Conservation (phyloP, 352 stramenopile genomes). For the Phytophthora tentaculata region DNA sequence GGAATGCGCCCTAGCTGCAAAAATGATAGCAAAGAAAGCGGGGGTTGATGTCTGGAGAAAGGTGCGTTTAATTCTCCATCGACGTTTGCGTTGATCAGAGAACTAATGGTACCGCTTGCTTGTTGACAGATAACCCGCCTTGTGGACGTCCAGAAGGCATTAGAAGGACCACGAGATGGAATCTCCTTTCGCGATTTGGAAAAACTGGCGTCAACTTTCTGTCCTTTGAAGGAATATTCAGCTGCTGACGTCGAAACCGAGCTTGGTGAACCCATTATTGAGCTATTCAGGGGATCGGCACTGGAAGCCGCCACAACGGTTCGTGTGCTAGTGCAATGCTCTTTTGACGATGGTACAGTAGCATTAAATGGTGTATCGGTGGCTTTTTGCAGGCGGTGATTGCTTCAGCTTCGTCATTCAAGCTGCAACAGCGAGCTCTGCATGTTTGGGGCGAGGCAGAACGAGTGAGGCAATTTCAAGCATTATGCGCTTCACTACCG, state of each 20-base stretch:
- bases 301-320: slow-evolving; percentile 46
- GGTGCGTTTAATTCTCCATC: slow-evolving; percentile 24
- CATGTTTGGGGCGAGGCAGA: slow-evolving; percentile 78
- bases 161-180: slow-evolving; percentile 11
- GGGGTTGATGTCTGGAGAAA: slow-evolving; percentile 45
- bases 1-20: slow-evolving; percentile 76
- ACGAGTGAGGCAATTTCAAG: slow-evolving; percentile 61
- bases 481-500: slow-evolving; percentile 28
- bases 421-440: slow-evolving; percentile 58
- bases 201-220: slow-evolving; percentile 23
- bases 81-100: too few species aligned
- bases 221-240: slow-evolving; percentile 37
- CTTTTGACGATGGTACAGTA: too few species aligned
- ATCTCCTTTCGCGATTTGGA: slow-evolving; percentile 41
- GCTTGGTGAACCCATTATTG: slow-evolving; percentile 25
- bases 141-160: slow-evolving; percentile 44
- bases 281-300: slow-evolving; percentile 42
- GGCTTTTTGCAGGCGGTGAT: slow-evolving; percentile 41
- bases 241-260: slow-evolving; percentile 36
- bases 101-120: background rate
- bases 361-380: too few species aligned
- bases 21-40: slow-evolving; percentile 65
- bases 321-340: too few species aligned
- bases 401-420: slow-evolving; percentile 39
- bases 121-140: slow-evolving; percentile 49